Conservation (phyloP, 2,329 filamentous ascomycete genomes). For the Dactylellina leptospora region DNA sequence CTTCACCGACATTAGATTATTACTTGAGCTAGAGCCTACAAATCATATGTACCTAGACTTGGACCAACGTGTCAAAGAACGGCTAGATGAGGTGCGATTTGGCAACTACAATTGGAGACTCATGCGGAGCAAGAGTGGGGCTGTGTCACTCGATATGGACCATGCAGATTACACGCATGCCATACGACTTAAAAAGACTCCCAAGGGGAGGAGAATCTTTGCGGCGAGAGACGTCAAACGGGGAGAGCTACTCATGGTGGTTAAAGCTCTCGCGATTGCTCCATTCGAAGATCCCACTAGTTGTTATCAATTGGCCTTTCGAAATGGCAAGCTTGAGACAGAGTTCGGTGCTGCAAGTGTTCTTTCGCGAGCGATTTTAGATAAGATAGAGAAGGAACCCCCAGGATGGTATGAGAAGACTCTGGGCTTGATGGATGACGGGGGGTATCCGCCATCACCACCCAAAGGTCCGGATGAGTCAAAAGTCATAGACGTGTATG, state of each 20-base stretch:
- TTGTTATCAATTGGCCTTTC: constrained; percentile 7
- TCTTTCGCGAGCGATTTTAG: constrained; percentile 20
- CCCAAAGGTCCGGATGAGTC: constrained; percentile 20
- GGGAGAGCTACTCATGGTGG: constrained; percentile 40
- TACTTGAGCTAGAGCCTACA: constrained; percentile 4
- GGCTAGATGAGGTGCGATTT: constrained; percentile 23
- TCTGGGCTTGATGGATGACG: constrained; percentile 32
- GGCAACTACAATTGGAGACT: constrained; percentile 38
- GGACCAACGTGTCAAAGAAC: constrained; percentile 11
- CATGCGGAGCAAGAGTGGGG: constrained; percentile 19
- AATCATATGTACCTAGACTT: background rate
- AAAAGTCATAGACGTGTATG: constrained; percentile 30
- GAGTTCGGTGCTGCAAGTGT: constrained; percentile 25
- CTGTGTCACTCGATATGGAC: background rate
- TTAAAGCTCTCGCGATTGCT: constrained; percentile 30
- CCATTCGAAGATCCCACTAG: constrained; percentile 8
- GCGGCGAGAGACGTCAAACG: constrained; percentile 42
- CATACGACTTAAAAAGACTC: constrained; percentile 43
- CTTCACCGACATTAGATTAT: constrained; percentile 7
- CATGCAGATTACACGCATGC: constrained; percentile 38
- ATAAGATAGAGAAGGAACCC: constrained; percentile 20
- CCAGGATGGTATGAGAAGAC: constrained; percentile 41
- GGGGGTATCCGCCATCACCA: background rate
- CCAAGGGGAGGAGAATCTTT: constrained; percentile 44
- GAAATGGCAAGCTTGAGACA: constrained; percentile 18